Evolutionary conservation across 2,329 filamentous ascomycete species (phyloP).

Genomic region (Hymenoscyphus linearis): DNA sequence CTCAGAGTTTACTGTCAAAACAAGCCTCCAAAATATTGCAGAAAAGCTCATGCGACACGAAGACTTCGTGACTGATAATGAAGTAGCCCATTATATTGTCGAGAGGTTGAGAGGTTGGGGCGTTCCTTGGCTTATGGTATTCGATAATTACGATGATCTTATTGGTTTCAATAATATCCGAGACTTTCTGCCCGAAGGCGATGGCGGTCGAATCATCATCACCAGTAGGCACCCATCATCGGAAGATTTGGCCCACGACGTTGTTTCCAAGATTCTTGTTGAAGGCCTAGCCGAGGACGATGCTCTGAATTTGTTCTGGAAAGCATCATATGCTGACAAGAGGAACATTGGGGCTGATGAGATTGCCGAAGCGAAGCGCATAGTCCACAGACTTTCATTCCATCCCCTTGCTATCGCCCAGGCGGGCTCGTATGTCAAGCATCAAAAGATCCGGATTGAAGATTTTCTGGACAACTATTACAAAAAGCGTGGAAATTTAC

Average conservation of each 20-base stretch:
- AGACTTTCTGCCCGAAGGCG: constrained; percentile 13
- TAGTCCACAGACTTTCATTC: constrained; percentile 17
- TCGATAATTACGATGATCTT: constrained; percentile 25
- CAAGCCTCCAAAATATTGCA: constrained; percentile 14
- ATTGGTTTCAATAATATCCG: constrained; percentile 11
- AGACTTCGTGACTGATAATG: constrained; percentile 1
- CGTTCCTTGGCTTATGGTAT: constrained; percentile 22
- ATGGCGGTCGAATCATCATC: constrained; percentile 16
- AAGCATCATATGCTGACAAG: not conserved
- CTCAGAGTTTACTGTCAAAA: constrained; percentile 12
- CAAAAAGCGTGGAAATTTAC: constrained; percentile 10
- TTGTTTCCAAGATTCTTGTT: constrained; percentile 10
- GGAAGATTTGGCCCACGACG: not conserved
- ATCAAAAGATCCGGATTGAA: constrained; percentile 14
- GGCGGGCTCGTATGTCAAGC: constrained; percentile 27
- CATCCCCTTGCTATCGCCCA: constrained; percentile 29
- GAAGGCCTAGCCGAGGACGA: constrained; percentile 11
- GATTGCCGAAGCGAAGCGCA: constrained; percentile 5
- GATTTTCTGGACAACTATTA: constrained; percentile 21
- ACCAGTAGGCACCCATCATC: constrained; percentile 15
- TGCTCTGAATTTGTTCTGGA: constrained; percentile 15
- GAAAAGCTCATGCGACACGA: not conserved
- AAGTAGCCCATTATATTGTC: constrained; percentile 5
- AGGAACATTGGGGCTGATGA: not conserved
- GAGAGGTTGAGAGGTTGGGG: constrained; percentile 7